These are phyloP conservation scores for Chrysanthemum lavandulifolium DNA, from an alignment of 129 eudicot species.

Conservation along the genomic window DNA sequence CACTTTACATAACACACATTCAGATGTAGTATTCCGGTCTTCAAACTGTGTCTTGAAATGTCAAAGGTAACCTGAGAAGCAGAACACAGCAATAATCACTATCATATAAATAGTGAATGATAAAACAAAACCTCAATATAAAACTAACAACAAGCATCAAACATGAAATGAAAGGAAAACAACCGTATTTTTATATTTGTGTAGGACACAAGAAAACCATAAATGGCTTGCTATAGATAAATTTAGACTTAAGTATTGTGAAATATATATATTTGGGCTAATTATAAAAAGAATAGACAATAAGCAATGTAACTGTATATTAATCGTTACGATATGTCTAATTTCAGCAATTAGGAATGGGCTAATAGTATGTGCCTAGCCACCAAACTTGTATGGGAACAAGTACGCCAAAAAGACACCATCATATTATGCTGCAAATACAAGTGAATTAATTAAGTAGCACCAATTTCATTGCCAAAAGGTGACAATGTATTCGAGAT, in stretches of 20 bases:
- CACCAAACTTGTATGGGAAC: neutral
- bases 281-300: neutral
- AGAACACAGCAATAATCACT: neutral
- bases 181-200: neutral
- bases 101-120: slow-evolving; percentile 1
- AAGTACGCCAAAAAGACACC: neutral
- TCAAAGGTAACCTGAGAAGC: slow-evolving; percentile 27
- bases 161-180: neutral
- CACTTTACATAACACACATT: slow-evolving; percentile 10
- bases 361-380: neutral
- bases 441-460: neutral
- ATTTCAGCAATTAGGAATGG: neutral
- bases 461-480: neutral
- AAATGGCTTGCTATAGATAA: slow-evolving; percentile 1
- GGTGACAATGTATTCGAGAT: neutral
- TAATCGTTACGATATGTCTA: neutral
- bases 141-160: neutral
- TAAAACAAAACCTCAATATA: neutral
- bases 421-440: neutral
- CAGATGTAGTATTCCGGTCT: slow-evolving; percentile 2
- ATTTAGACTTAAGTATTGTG: neutral
- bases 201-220: neutral
- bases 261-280: neutral
- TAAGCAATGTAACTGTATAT: neutral
- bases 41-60: slow-evolving; percentile 12